Base-by-base conservation (phyloP, 352 stramenopile genomes). In the Phytophthora sansomeana region DNA sequence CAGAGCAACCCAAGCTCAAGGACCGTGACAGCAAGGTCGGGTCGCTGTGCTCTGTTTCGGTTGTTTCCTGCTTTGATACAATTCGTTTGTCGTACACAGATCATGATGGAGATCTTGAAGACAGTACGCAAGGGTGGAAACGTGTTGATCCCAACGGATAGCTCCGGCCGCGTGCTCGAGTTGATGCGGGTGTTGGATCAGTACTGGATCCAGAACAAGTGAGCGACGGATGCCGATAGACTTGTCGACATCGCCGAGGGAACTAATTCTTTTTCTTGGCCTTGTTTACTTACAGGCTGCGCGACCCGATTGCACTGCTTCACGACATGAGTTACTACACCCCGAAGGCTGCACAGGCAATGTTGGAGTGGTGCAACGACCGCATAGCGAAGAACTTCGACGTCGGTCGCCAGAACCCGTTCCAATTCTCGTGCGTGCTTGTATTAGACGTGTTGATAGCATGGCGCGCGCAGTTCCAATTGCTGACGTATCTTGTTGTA, bases 141-240 rank as follows among this genome's bases (percentile, higher is more conserved):
- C 66, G 95, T 98, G 6, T 77, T 99, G 19, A 90, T 99, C n/a
- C 97, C 97, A 0, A 96, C 93, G 0, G 96, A 99, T 72, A 97
- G 92, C 39, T 95, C 89, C 19, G 95, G 95, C 5, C 89, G 97
- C 19, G 91, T 98, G n/a, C 77, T 99, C 1, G 97, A 99, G 80
- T 69, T 99, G 7, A 91, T 98, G 62, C 84, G 97, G n/a, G 76
- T 98, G 3, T 64, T 99, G 19, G 88, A 98, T 65, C 85, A 97
- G 73, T 97, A 98, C 73, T 99, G 96, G 96, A 97, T 98, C 55
- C 82, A 96, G 53, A 96, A 98, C 74, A 97, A 98, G 77, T 93
- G 87, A 28, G 84, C 67, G 21, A 36, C 50, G 6, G 6, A 17
- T 1, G 87, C n/a, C 48, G 30, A 10, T 21, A 46, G 7, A 1